Percentiles rank a stretch among this genome's conserved stretches.
Evolutionary conservation across 2,329 filamentous ascomycete species (phyloP).

Genomic region (Chrysoporthe cubensis): DNA sequence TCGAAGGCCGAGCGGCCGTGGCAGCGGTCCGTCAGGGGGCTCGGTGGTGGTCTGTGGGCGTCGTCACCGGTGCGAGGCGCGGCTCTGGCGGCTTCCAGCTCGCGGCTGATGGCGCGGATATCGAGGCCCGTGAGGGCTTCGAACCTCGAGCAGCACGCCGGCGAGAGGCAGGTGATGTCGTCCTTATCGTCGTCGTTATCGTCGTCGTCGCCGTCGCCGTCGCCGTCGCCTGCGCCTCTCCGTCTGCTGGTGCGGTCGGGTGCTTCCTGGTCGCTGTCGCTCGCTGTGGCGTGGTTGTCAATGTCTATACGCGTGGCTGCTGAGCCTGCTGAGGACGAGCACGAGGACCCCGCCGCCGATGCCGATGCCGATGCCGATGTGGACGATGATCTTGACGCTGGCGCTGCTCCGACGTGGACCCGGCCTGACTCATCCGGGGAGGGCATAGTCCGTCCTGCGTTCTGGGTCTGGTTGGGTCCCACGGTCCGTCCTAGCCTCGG

Average conservation of each 20-base stretch:
- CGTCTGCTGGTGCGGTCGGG: neutral
- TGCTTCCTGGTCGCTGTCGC: conserved; percentile 4
- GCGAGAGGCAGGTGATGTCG: conserved; percentile 25
- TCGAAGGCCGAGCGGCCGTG: conserved; percentile 28
- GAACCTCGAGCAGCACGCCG: conserved; percentile 27
- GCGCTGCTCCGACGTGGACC: neutral
- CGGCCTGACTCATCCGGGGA: conserved; percentile 25
- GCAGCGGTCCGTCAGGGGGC: conserved; percentile 17
- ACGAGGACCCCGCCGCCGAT: neutral
- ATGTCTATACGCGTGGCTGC: conserved; percentile 17
- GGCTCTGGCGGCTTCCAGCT: conserved; percentile 7
- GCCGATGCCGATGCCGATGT: neutral
- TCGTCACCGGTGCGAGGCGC: conserved; percentile 1
- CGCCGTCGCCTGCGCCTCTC: no score
- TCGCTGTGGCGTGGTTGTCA: conserved; percentile 20
- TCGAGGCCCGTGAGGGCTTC: conserved; percentile 26
- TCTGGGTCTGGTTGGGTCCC: neutral
- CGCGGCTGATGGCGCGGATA: conserved; percentile 25
- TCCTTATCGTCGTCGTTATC: neutral
- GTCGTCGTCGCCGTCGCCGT: neutral
- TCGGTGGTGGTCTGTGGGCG: neutral
- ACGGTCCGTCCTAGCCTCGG: neutral
- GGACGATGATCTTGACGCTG: neutral
- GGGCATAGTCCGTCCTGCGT: conserved; percentile 20
- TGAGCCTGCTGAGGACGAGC: no score